Evolutionary conservation across 495 filamentous ascomycete species (phyloP), one percentile per base, ranked within the genome.

Genomic region (Cercophora newfieldiana): DNA sequence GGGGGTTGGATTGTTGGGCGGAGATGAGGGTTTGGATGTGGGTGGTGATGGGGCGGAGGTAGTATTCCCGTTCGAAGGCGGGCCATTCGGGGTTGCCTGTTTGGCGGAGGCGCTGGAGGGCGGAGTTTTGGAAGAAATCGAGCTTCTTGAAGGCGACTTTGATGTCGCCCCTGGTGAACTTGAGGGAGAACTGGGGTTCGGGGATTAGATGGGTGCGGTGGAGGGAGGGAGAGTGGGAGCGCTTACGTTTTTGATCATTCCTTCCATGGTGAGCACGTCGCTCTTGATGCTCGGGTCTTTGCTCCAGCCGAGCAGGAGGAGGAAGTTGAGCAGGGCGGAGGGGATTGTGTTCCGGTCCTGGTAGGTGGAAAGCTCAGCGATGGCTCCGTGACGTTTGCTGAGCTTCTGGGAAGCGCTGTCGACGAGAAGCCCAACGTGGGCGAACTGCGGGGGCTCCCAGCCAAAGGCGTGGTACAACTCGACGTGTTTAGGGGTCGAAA

Each of bases 131-230:
- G 14, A 99, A 82, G 73, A 88, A 93, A 70, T 83, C 82, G 10
- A 97, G 84, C 72, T 98, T 98, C 55, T 85, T 86, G 60, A 89
- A 85, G n/a, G 86, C 85, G 25, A 97, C 91, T 12, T 88, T 87
- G n/a, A 91, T 90, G 77, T 98, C 93, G 8, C 95, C 94, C 66
- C 88, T 89, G 16, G 92, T 97, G 73, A 97, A 93, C 70, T 90
- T 89, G 66, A 95, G 79, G 65, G 86, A 85, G 72, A 97, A 96
- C 86, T 89, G 54, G 3, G 18, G 10, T 14, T 47, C 22, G 51
- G 37, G 16, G 26, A 26, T 26, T 54, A 28, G 28, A 19, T 10
- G 51, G 48, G 18, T 48, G 18, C 19, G 24, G 33, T 18, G 7
- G 19, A 30, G 12, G 28, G 51, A 4, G 8, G 0, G 7, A 5